phyloP scores from a whole-genome alignment of 306 rosid species.

The Cucumis hystrix region DNA sequence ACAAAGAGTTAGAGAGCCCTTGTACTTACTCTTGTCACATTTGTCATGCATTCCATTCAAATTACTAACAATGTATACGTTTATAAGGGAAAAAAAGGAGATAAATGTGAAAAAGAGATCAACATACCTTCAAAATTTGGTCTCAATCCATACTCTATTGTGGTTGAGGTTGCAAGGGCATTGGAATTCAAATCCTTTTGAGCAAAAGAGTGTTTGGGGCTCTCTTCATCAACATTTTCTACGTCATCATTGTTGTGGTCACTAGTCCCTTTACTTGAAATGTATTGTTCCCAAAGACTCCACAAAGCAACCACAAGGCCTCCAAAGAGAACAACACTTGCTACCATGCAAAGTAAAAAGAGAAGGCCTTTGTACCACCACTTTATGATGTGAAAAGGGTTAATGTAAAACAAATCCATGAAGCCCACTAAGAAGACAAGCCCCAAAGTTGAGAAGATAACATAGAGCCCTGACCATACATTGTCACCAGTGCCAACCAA shows the following conservation, averaged over 20 bases:
- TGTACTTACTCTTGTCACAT: background rate
- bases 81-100: background rate
- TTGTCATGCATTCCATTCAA: background rate
- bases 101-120: background rate
- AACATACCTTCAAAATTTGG: slow-evolving; percentile 67
- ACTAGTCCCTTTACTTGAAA: slow-evolving; percentile 9
- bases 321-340: slow-evolving; percentile 59
- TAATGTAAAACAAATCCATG: slow-evolving; percentile 45
- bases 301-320: slow-evolving; percentile 59
- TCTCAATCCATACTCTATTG: slow-evolving; percentile 46
- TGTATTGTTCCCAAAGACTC: slow-evolving; percentile 53
- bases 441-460: slow-evolving; percentile 55
- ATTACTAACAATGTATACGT: background rate
- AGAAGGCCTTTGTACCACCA: slow-evolving; percentile 93
- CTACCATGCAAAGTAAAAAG: slow-evolving; percentile 46
- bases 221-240: slow-evolving; percentile 1
- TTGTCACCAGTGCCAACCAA: slow-evolving; percentile 76
- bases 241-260: background rate
- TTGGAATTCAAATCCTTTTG: slow-evolving; percentile 18
- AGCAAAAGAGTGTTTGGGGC: slow-evolving; percentile 4
- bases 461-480: slow-evolving; percentile 68
- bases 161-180: slow-evolving; percentile 18
- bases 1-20: too few species aligned
- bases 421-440: slow-evolving; percentile 36
- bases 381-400: slow-evolving; percentile 29